phyloP scores from a whole-genome alignment of 169 alveolate genomes.

The Plasmodium vivax region DNA sequence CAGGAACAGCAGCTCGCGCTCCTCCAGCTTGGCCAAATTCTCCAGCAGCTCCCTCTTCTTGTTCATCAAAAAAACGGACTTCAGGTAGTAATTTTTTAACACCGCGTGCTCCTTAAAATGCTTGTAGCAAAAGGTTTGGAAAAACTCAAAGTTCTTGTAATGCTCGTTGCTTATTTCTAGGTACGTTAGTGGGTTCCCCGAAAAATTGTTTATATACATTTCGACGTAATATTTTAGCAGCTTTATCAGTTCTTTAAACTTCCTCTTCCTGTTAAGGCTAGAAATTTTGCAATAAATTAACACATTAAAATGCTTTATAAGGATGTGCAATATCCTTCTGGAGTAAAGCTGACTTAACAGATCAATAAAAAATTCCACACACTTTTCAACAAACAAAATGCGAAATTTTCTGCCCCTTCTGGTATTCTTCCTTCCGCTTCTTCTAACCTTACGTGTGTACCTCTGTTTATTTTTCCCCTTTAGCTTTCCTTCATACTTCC shows the following conservation, averaged over 20 bases:
- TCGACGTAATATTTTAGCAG: slow-evolving; percentile 45
- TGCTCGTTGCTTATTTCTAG: slow-evolving; percentile 65
- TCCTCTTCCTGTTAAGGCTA: slow-evolving; percentile 33
- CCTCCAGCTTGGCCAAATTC: slow-evolving; percentile 36
- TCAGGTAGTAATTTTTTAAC: slow-evolving; percentile 50
- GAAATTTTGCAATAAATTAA: slow-evolving; percentile 70
- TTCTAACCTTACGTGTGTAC: not conserved
- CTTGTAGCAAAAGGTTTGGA: slow-evolving; percentile 63
- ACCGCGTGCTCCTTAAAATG: slow-evolving; percentile 49
- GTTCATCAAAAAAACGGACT: slow-evolving; percentile 73
- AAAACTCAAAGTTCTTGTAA: slow-evolving; percentile 56
- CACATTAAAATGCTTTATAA: slow-evolving; percentile 65
- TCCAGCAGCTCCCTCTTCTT: slow-evolving; percentile 50
- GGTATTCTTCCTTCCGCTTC: not conserved
- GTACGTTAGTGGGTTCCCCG: slow-evolving; percentile 63
- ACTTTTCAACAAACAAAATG: slow-evolving; percentile 59
- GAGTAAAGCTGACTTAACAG: slow-evolving; percentile 66
- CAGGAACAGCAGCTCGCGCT: slow-evolving; percentile 23
- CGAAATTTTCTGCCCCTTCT: not conserved
- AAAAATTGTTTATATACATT: slow-evolving; percentile 71
- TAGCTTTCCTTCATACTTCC: slow-evolving; percentile 32
- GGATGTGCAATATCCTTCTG: slow-evolving; percentile 51
- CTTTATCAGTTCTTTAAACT: slow-evolving; percentile 55
- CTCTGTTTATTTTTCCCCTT: slow-evolving; percentile 2
- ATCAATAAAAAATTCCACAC: slow-evolving; percentile 73